Evolutionary conservation across 331 rosid species (phyloP).

Genomic region (Telfairia occidentalis): DNA sequence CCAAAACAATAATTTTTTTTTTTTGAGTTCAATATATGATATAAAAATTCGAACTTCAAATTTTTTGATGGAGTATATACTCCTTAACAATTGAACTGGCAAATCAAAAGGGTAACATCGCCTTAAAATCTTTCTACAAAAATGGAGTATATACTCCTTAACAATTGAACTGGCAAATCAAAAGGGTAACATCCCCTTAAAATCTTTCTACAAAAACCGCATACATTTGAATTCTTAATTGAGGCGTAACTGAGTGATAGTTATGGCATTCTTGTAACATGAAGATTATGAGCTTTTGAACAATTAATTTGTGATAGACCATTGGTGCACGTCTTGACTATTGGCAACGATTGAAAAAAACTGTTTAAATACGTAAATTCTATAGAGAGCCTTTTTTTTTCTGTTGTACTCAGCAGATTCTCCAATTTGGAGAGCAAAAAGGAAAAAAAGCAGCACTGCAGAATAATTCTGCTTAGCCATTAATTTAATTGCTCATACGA

Average conservation of each 20-base stretch:
- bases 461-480: not conserved
- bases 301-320: no score
- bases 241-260: not conserved
- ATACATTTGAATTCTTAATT: not conserved
- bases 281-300: no score
- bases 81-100: no score
- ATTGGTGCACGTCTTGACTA: not conserved
- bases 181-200: not conserved
- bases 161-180: no score
- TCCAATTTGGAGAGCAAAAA: not conserved
- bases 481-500: not conserved
- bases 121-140: not conserved
- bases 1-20: no score
- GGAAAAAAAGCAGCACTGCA: not conserved
- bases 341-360: no score
- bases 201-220: not conserved
- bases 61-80: no score
- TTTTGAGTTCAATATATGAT: no score
- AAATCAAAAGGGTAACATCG: not conserved
- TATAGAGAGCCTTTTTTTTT: not conserved
- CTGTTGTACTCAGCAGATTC: not conserved
- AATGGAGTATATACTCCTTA: no score
- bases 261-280: not conserved
- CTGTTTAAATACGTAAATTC: not conserved
- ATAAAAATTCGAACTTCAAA: no score